These are phyloP conservation scores for Gnaphalium uliginosum DNA, from an alignment of 129 eudicot species.

Conservation along the genomic window DNA sequence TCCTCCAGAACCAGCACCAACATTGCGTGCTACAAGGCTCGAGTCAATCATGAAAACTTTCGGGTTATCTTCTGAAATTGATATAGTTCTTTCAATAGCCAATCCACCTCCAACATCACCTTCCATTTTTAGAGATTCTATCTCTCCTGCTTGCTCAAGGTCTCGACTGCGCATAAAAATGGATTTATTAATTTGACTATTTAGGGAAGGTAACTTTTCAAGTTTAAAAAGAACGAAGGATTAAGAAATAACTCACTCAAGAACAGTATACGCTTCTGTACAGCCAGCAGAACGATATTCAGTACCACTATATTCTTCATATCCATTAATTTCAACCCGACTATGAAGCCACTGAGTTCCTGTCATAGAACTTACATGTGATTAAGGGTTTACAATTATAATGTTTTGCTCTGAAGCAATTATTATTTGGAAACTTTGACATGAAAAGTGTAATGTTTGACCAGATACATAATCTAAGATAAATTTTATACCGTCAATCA, in stretches of 20 bases:
- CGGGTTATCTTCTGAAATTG: constrained; percentile 51
- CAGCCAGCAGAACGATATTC: constrained; percentile 97
- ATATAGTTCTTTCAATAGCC: constrained; percentile 51
- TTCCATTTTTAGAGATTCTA: constrained; percentile 66
- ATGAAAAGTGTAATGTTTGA: not conserved
- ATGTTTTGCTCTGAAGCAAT: not conserved
- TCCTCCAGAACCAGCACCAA: constrained; percentile 98
- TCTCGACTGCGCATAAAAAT: constrained; percentile 50
- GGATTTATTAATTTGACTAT: not conserved
- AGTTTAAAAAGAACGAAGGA: constrained; percentile 1
- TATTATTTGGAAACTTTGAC: not conserved
- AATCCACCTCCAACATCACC: constrained; percentile 94
- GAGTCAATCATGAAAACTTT: constrained; percentile 62
- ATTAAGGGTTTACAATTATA: not conserved
- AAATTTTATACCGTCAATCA: not conserved
- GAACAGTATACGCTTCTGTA: constrained; percentile 69
- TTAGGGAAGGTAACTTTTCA: not conserved
- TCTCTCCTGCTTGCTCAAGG: constrained; percentile 88
- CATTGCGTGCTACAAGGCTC: constrained; percentile 71
- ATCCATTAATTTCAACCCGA: constrained; percentile 81
- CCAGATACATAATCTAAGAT: not conserved
- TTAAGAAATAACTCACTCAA: constrained; percentile 58
- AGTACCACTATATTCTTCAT: constrained; percentile 85
- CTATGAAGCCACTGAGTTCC: constrained; percentile 99
- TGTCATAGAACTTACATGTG: constrained; percentile 31